phyloP scores from a whole-genome alignment of 306 rosid genomes.

The Geum urbanum region DNA sequence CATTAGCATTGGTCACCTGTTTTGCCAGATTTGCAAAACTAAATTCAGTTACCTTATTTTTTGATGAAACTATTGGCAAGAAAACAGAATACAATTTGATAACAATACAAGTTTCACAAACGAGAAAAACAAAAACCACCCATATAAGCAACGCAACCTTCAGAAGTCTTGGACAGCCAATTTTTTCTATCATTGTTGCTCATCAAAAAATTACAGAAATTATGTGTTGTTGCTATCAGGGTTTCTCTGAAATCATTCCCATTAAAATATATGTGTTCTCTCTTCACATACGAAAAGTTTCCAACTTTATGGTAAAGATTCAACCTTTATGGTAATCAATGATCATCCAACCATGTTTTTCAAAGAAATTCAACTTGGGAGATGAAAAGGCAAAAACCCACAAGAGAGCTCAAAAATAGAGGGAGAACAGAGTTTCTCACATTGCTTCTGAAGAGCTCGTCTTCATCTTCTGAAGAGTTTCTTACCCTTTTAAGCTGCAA shows the following conservation, averaged over 20 bases:
- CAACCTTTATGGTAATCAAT: neutral
- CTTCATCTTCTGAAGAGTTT: neutral
- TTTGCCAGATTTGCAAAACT: constrained; percentile 3
- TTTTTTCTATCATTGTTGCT: neutral
- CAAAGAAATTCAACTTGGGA: neutral
- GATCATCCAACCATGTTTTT: neutral
- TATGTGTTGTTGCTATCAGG: neutral
- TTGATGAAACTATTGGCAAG: neutral
- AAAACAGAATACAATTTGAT: neutral
- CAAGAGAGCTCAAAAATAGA: neutral
- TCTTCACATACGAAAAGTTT: neutral
- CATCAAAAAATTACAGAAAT: neutral
- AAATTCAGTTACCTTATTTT: neutral
- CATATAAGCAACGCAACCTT: neutral
- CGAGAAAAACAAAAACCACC: neutral
- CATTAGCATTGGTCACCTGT: constrained; percentile 15
- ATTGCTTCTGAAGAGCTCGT: neutral
- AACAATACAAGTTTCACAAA: neutral
- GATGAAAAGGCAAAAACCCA: neutral
- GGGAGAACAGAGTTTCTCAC: constrained; percentile 13
- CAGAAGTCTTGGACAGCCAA: neutral
- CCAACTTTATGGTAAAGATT: neutral
- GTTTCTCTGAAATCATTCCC: neutral
- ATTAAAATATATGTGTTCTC: neutral
- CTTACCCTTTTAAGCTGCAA: constrained; percentile 18